phyloP scores from a whole-genome alignment of 306 rosid genomes.

The Begonia fuchsioides region DNA sequence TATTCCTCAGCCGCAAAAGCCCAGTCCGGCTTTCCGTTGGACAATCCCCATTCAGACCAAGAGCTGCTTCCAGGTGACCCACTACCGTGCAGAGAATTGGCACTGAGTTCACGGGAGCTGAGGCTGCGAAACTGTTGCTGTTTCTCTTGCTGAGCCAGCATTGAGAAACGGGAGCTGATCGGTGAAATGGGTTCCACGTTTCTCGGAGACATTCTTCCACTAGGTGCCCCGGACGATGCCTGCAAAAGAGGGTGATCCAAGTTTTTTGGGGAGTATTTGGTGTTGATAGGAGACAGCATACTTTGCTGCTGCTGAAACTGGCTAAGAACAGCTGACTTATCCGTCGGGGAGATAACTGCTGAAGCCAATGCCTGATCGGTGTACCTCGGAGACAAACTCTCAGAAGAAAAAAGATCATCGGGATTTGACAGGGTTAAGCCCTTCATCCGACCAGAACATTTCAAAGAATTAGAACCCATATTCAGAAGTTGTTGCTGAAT shows the following conservation, averaged over 20 bases:
- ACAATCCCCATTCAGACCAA: conserved; percentile 84
- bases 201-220: conserved; percentile 87
- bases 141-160: conserved; percentile 71
- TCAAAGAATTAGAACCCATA: conserved; percentile 44
- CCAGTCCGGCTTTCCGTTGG: conserved; percentile 75
- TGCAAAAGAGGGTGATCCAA: conserved; percentile 59
- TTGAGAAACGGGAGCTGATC: conserved; percentile 53
- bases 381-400: conserved; percentile 72
- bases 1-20: conserved; percentile 51
- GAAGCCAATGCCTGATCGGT: conserved; percentile 59
- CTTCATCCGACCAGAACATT: conserved; percentile 67
- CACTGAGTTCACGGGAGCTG: conserved; percentile 76
- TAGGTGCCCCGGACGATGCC: conserved; percentile 50
- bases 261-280: conserved; percentile 54
- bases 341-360: conserved; percentile 71
- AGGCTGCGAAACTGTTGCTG: conserved; percentile 91
- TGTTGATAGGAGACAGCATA: conserved; percentile 70
- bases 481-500: conserved; percentile 63
- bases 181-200: conserved; percentile 81
- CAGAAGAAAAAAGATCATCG: conserved; percentile 80
- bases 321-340: conserved; percentile 69
- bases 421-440: conserved; percentile 66
- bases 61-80: conserved; percentile 35
- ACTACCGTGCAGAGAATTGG: conserved; percentile 35
- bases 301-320: conserved; percentile 92